A percentile compares a stretch with the other conserved stretches of the same genome.
phyloP scores from a whole-genome alignment of 2,329 filamentous ascomycete species.

The Stemphylium lycopersici region DNA sequence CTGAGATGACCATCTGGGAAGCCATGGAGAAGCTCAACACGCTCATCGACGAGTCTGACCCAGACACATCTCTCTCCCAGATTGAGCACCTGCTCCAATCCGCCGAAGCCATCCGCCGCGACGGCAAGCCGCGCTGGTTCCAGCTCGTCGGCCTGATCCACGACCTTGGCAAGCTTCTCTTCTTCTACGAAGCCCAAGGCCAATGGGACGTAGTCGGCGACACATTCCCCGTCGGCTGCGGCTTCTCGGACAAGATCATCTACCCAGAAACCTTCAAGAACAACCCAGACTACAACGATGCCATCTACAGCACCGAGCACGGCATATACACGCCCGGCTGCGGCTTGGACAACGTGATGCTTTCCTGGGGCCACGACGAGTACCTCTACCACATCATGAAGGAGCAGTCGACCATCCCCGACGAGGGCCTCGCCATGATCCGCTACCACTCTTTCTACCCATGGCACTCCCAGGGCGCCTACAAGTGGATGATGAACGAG shows the following conservation, averaged over 20 bases:
- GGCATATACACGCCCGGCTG: conserved; percentile 83
- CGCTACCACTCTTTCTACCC: conserved; percentile 92
- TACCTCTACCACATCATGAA: conserved; percentile 87
- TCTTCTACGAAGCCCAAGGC: conserved; percentile 80
- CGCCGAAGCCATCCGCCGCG: conserved; percentile 85
- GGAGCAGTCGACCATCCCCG: conserved; percentile 77
- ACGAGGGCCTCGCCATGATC: conserved; percentile 89
- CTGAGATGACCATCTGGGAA: conserved; percentile 85
- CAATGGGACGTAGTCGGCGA: conserved; percentile 95
- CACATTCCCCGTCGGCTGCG: conserved; percentile 79
- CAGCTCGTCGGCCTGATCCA: conserved; percentile 79
- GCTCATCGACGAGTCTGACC: conserved; percentile 88
- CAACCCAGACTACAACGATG: conserved; percentile 76
- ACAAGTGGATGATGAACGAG: conserved; percentile 80
- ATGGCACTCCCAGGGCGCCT: conserved; percentile 84
- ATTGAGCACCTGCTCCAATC: conserved; percentile 90
- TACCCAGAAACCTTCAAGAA: conserved; percentile 76
- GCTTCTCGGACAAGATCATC: conserved; percentile 77
- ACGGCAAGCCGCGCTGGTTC: conserved; percentile 84
- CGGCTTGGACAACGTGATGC: conserved; percentile 85
- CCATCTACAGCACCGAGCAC: conserved; percentile 74
- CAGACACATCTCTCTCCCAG: conserved; percentile 84
- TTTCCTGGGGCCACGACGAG: conserved; percentile 89
- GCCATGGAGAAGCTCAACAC: conserved; percentile 93
- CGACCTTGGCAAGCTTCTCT: conserved; percentile 79